Evolutionary conservation across 495 filamentous ascomycete species (phyloP), one percentile per base, ranked within the genome.

Genomic region (Physcia stellaris): DNA sequence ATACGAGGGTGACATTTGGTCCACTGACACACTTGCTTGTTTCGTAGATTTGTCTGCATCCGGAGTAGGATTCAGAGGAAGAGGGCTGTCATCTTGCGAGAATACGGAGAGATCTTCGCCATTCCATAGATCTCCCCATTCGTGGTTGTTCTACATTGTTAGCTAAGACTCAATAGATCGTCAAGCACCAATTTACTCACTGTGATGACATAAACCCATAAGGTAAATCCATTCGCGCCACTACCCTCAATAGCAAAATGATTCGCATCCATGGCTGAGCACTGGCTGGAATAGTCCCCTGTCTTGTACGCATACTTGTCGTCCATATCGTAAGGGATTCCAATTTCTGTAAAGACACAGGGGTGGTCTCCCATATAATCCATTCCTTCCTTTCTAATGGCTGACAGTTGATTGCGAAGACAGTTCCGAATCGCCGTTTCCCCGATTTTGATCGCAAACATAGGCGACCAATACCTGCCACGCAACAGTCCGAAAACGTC

Each of bases 321-420:
- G 51, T 99, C 87, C 90, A 99, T 99, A 56, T 99, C 92, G 52
- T 94, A 99, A 0, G 90, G 90, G 43, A 96, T 94, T 18, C 90
- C 90, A 48, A 95, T 94, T 51, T 99, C 90, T 1, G 83, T 92
- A 54, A 94, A 81, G 9, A 98, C 61, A 47, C 88, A 80, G 1
- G 90, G 90, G 47, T 92, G 90, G 24, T 79, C 71, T 12, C 90
- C 90, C 71, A 94, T 85, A 38, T 88, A 78, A 24, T 88, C 79
- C 13, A 77, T 57, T n/a, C 92, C 93, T 58, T 98, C 90, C 41
- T 92, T 68, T 36, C 76, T 70, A 24, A 98, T 85, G 11, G 81
- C 81, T 13, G 77, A 73, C n/a, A 96, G 73, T 48, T 98, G 90
- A 47, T 95, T 83, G 41, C 75, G 72, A 56, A 98, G 77, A 56